These are phyloP conservation scores for Pestalotiopsis sp. DNA, from an alignment of 2,329 filamentous ascomycete genomes.

Conservation along the genomic window DNA sequence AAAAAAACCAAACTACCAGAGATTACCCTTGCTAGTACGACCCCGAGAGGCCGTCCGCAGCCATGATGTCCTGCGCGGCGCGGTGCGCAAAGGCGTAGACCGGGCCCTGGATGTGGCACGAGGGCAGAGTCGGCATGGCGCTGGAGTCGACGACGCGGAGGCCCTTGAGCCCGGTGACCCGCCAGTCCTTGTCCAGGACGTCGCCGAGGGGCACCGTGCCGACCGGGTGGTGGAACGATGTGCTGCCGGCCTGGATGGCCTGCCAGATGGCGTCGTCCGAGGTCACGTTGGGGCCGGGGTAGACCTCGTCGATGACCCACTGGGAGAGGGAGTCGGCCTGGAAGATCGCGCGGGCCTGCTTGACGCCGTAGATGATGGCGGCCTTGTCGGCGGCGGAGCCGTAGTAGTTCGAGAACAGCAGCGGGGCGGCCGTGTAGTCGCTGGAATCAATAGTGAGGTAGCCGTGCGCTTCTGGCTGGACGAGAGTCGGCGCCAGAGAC, in stretches of 20 bases:
- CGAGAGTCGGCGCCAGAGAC: not conserved
- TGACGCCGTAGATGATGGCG: constrained; percentile 1
- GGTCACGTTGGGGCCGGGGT: not conserved
- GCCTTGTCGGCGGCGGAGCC: constrained; percentile 3
- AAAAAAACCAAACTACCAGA: not conserved
- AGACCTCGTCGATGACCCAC: not conserved
- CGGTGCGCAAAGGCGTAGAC: constrained; percentile 1
- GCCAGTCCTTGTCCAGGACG: not conserved
- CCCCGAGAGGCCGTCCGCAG: not conserved
- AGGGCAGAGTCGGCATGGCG: not conserved
- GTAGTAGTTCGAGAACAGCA: not conserved
- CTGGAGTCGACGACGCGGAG: constrained; percentile 1
- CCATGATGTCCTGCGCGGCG: not conserved
- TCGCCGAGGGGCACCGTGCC: not conserved
- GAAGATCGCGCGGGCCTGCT: not conserved
- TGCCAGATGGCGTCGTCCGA: not conserved
- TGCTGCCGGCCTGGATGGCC: not conserved
- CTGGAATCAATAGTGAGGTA: not conserved
- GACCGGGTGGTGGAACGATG: not conserved
- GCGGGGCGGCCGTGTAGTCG: not conserved
- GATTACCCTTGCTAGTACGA: not conserved
- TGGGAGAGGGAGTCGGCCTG: not conserved
- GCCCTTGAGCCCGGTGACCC: not conserved
- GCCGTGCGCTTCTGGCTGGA: not conserved
- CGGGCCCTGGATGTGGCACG: not conserved